These are phyloP conservation scores for Blastocystis sp. DNA, from an alignment of 352 stramenopile species.

Conservation along the genomic window DNA sequence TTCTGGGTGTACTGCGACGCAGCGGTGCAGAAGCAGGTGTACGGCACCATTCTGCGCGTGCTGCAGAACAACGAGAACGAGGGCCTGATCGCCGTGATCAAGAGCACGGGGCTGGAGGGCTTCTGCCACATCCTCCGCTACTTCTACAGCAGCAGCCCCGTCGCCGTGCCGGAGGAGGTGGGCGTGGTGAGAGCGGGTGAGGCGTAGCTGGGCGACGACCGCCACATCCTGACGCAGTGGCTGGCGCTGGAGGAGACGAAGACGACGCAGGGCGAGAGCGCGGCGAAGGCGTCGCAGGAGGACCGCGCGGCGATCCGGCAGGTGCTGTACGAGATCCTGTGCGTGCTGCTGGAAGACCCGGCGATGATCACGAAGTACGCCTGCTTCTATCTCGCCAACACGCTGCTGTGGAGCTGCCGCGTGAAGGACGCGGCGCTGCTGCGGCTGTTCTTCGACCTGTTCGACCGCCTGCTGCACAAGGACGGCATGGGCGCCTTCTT, in stretches of 20 bases:
- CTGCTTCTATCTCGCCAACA: slow-evolving; percentile 46
- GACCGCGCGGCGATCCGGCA: neutral
- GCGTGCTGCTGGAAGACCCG: slow-evolving; percentile 10
- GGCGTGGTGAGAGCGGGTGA: neutral
- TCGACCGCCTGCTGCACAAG: slow-evolving; percentile 20
- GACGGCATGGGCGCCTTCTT: slow-evolving; percentile 19
- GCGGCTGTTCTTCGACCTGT: slow-evolving; percentile 22
- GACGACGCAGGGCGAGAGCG: neutral
- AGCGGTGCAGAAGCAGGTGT: slow-evolving; percentile 15
- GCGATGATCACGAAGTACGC: neutral
- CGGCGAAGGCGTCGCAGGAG: neutral
- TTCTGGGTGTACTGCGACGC: slow-evolving; percentile 44
- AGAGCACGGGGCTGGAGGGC: slow-evolving; percentile 16
- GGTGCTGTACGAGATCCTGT: neutral
- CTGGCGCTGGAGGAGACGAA: slow-evolving; percentile 14
- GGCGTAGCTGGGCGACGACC: slow-evolving; percentile 17
- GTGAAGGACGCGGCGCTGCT: slow-evolving; percentile 16
- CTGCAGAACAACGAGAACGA: slow-evolving; percentile 34
- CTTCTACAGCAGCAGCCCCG: slow-evolving; percentile 14
- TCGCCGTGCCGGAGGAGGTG: slow-evolving; percentile 41
- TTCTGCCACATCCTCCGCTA: slow-evolving; percentile 54
- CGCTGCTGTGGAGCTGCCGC: slow-evolving; percentile 27
- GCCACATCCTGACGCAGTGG: slow-evolving; percentile 34
- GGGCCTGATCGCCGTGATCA: slow-evolving; percentile 3
- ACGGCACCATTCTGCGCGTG: slow-evolving; percentile 2